Evolutionary conservation across 768 basidiomycete genomes (phyloP), one percentile per base, ranked within the genome.

Genomic region (Paxillus ammoniavirescens): DNA sequence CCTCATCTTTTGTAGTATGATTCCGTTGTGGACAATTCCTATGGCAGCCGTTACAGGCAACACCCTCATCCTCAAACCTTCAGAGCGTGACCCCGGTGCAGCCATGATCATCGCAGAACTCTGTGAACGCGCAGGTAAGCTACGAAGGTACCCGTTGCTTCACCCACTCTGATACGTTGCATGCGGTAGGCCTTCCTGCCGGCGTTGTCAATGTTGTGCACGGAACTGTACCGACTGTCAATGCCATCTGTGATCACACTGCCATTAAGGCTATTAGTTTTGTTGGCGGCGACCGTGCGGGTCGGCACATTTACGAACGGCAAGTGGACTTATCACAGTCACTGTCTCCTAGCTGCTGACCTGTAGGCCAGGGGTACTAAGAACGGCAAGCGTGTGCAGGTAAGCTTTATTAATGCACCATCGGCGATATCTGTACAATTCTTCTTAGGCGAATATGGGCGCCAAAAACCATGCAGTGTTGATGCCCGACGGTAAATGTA

Each of bases 71-170:
- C 77, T 99, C 56, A 99, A 99, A 65, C 96, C 96, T 17, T 94
- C 91, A 2, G 96, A 99, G 68, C 86, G 96, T 23, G 95, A 97
- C 67, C 96, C 96, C 13, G 96, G 96, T 45, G 96, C 97, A 13
- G 88, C 93, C 6, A 94, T 97, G 89, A 96, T 99, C 51, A 93
- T 99, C 56, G 93, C 94, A 31, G 96, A 99, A 72, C 80, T 98
- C 4, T 93, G 91, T 65, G 84, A 91, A 70, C 84, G 83, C 50
- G 93, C 96, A 52, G 91, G 83, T 83, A 45, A 60, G 70, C 26
- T 18, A 8, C 17, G 8, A 42, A 23, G 5, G 41, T 17, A 17
- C 23, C 12, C 4, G 8, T 42, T 15, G 14, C 26, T 28, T 48
- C 26, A 47, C 45, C 8, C 33, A 35, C 44, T 23, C 21, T 21